Evolutionary conservation across 2,329 filamentous ascomycete species (phyloP), one percentile per base, ranked within the genome.

Genomic region (Aureobasidium musti): DNA sequence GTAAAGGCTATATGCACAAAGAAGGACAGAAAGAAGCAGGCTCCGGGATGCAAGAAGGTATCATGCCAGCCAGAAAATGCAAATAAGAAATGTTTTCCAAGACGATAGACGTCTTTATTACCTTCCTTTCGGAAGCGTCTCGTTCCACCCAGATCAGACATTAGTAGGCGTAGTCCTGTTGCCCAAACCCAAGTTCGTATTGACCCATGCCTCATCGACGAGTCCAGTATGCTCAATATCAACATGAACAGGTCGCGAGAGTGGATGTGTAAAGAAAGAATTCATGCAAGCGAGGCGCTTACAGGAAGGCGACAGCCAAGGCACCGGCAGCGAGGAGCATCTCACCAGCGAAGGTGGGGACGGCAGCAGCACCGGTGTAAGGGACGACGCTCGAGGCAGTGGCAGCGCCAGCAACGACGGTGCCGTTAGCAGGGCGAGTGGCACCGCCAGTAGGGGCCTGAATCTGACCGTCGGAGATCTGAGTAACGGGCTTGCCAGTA

Each of bases 281-380:
- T 33, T 14, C 57, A 19, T 63, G 45, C 26, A 66, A 54, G 33
- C 54, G 14, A 63, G n/a, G 65, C 67, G 65, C 65, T 73, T 74
- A 75, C 50, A 75, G 71, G 67, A 74, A 68, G 63, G 70, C 71
- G 19, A 73, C 59, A 39, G 73, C 74, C 52, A 72, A 14, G 68
- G 73, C 69, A 71, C 71, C 75, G 37, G 73, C 74, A 43, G 72
- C 73, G 28, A 77, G 67, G 53, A 72, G 74, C 67, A 73, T 71
- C 63, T 74, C 19, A 66, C 70, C 71, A 50, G 68, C 63, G 57
- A 73, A 63, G 57, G 70, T 68, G 37, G 69, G 69, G n/a, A 70
- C 52, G 23, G 69, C 67, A 33, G 74, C 75, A 50, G 72, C 75
- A 56, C 75, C 75, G 41, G 74, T 76, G 73, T 73, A 76, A n/a